Evolutionary conservation across 2,329 filamentous ascomycete genomes (phyloP).

Genomic region (Coniochaeta sp.): DNA sequence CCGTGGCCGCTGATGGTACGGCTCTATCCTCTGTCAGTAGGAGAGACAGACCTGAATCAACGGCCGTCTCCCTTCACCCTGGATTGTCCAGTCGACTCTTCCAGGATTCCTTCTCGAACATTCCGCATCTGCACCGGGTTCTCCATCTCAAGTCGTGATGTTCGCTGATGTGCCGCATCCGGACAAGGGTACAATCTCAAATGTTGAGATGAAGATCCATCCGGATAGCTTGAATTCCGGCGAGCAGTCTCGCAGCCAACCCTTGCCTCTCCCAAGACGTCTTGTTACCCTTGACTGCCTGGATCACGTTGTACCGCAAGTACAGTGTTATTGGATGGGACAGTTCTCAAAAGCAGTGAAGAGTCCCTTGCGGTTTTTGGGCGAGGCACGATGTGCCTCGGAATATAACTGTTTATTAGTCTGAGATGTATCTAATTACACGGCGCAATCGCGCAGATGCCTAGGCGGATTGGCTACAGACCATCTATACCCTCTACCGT

Average conservation of each 20-base stretch:
- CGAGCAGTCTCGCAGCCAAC: background rate
- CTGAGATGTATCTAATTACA: background rate
- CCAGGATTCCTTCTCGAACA: background rate
- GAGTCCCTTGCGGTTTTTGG: background rate
- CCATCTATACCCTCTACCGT: background rate
- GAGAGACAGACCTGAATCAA: background rate
- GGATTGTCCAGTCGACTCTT: background rate
- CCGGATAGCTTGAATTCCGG: background rate
- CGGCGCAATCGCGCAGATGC: background rate
- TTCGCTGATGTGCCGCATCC: background rate
- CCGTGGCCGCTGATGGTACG: background rate
- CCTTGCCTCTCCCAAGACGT: background rate
- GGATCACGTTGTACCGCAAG: background rate
- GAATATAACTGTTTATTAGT: slow-evolving; percentile 1
- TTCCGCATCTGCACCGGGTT: background rate
- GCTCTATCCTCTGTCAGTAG: background rate
- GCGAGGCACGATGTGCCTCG: background rate
- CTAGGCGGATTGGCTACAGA: background rate
- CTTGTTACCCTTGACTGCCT: background rate
- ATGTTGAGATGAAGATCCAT: background rate
- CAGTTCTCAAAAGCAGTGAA: background rate
- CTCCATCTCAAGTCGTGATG: background rate
- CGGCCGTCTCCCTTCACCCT: background rate
- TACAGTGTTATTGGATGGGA: background rate
- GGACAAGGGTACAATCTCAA: background rate